phyloP scores from a whole-genome alignment of 2,329 filamentous ascomycete genomes.

The Monosporascus sp. region DNA sequence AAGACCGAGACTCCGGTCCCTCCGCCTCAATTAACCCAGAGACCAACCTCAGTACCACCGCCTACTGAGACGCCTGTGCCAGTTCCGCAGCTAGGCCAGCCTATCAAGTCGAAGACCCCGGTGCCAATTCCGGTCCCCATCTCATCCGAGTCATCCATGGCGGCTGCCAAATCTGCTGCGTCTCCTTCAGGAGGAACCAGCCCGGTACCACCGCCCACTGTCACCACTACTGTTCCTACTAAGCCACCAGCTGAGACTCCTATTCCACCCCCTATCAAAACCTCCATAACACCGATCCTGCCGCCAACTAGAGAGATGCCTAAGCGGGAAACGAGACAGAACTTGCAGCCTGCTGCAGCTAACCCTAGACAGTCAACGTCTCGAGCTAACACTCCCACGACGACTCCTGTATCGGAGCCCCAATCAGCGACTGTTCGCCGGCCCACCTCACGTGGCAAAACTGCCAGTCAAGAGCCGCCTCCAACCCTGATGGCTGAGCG shows the following conservation, averaged over 20 bases:
- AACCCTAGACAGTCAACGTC: conserved; percentile 23
- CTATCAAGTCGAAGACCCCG: conserved; percentile 27
- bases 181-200: conserved; percentile 22
- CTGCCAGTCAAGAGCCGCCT: conserved; percentile 45
- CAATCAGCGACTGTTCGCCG: conserved; percentile 31
- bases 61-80: conserved; percentile 26
- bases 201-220: conserved; percentile 27
- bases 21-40: conserved; percentile 32
- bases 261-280: conserved; percentile 29
- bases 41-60: conserved; percentile 26
- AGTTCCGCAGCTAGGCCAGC: conserved; percentile 24
- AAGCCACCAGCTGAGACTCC: conserved; percentile 37
- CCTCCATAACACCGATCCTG: conserved; percentile 32
- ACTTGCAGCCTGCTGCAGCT: conserved; percentile 25
- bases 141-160: conserved; percentile 21
- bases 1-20: conserved; percentile 55
- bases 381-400: conserved; percentile 22
- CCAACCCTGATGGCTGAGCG: conserved; percentile 46
- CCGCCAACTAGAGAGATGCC: conserved; percentile 28
- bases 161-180: conserved; percentile 17
- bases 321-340: conserved; percentile 44
- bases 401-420: conserved; percentile 34
- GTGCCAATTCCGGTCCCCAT: conserved; percentile 25
- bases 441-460: conserved; percentile 48
- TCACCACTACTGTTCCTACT: conserved; percentile 30